phyloP scores from a whole-genome alignment of 352 stramenopile species.

The Phytophthora brassicae region DNA sequence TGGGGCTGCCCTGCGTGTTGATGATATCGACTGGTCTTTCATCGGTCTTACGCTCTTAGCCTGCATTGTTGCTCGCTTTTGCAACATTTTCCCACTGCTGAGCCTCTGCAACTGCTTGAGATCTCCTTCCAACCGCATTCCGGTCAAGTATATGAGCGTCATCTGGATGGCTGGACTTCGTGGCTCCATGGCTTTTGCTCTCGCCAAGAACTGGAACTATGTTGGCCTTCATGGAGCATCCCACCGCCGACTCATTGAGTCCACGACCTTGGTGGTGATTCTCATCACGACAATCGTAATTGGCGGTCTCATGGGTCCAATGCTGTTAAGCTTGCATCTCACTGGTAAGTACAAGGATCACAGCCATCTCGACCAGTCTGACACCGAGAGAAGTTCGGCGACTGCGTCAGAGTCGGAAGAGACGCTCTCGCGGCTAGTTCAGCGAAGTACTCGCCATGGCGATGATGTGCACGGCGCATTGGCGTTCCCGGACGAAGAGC shows the following conservation, averaged over 20 bases:
- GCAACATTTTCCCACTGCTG: conserved; percentile 79
- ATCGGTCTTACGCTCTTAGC: conserved; percentile 75
- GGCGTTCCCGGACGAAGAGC: conserved; percentile 35
- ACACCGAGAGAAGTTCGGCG: conserved; percentile 43
- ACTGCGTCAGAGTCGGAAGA: conserved; percentile 38
- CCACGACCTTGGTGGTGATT: conserved; percentile 86
- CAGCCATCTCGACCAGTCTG: conserved; percentile 34
- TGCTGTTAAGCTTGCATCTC: conserved; percentile 55
- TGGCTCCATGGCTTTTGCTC: conserved; percentile 92
- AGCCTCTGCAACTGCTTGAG: conserved; percentile 75
- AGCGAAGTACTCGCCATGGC: conserved; percentile 57
- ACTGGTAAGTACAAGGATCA: conserved; percentile 44
- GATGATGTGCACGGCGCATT: conserved; percentile 34
- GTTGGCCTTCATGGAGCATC: conserved; percentile 63
- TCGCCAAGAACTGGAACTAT: conserved; percentile 87
- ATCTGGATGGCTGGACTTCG: conserved; percentile 94
- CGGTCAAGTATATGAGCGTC: conserved; percentile 73
- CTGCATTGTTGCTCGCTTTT: conserved; percentile 69
- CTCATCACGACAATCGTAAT: conserved; percentile 87
- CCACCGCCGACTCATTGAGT: conserved; percentile 82
- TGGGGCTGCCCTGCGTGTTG: conserved; percentile 59
- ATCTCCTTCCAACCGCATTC: conserved; percentile 54
- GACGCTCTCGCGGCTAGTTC: conserved; percentile 22
- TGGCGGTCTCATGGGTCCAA: conserved; percentile 70
- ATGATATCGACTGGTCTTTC: conserved; percentile 83